Percentiles rank a stretch among this genome's conserved stretches.
Conservation (phyloP, 73 alveolate genomes). For the Paramecium tetraurelia region DNA sequence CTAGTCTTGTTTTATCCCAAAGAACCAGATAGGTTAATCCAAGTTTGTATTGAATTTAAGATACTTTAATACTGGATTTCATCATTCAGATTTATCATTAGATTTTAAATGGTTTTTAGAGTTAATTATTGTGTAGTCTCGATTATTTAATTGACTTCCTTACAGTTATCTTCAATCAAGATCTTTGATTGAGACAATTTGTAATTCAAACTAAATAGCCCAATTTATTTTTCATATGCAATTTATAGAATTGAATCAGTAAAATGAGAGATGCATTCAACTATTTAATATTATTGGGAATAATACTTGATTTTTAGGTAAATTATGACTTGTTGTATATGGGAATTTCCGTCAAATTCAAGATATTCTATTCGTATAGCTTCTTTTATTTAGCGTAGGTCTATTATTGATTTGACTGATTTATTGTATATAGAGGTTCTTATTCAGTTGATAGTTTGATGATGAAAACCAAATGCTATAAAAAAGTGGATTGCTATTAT, state of each 20-base stretch:
- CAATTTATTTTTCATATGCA: not conserved
- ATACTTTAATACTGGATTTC: not conserved
- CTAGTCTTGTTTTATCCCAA: slow-evolving; percentile 10
- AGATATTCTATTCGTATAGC: not conserved
- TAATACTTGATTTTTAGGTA: not conserved
- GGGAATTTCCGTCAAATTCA: not conserved
- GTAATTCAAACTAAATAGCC: not conserved
- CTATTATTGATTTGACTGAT: not conserved
- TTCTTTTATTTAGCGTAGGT: not conserved
- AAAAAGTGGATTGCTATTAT: not conserved
- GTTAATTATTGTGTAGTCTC: not conserved
- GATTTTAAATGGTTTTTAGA: not conserved
- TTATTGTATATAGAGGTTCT: slow-evolving; percentile 3
- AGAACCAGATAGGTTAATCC: slow-evolving; percentile 23
- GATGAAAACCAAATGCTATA: not conserved
- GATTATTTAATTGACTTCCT: not conserved
- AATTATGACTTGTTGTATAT: not conserved
- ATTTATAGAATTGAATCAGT: not conserved
- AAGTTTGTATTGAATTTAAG: not conserved
- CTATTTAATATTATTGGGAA: not conserved
- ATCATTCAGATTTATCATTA: not conserved
- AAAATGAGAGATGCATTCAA: slow-evolving; percentile 18
- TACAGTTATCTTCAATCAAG: not conserved
- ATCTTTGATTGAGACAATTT: not conserved
- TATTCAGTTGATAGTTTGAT: not conserved